Evolutionary conservation across 1,284 basidiomycete species (phyloP), one percentile per base, ranked within the genome.

Genomic region (Prillingera fragicola): DNA sequence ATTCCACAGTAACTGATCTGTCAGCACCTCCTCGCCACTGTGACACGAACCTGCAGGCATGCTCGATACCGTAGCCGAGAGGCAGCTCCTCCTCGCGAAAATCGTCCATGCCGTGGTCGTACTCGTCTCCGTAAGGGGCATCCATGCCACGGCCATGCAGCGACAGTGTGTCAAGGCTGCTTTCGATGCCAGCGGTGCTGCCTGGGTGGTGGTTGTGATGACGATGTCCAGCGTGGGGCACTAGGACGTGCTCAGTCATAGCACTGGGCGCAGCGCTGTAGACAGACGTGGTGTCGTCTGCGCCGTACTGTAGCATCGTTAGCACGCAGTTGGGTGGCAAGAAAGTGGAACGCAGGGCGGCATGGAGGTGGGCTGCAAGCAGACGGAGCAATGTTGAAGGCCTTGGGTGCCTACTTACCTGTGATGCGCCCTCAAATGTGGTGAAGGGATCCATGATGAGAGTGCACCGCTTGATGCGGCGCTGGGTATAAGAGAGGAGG

Each of bases 1-100:
- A 98, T 95, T n/a, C 94, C 94, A 63, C 94, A 99, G 67, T 99
- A 98, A 65, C 90, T 94, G 33, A 25, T 3, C 4, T n/a, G 17
- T 28, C 2, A 46, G 27, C n/a, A 43, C 35, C 25, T 32, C 8
- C 21, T 22, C 29, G 3, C 23, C 8, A 26, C 23, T 15, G 4
- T 8, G 15, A 48, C 83, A 60, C 52, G n/a, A n/a, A 90, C 89
- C 86, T 90, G 85, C 91, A 95, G 9, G 91, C 91, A 71, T 95
- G 90, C 27, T 94, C 88, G 18, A 91, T 77, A 27, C 82, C 80
- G 24, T 82, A 77, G 55, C 90, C 88, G 50, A 91, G 87, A 8
- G 65, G 49, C 65, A 87, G 86, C 60, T 90, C 69, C 65, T 92
- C 87, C 58, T 92, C 88, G 41, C 90, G 72, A 33, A 86, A 84